These are phyloP conservation scores for Vinca minor DNA, from an alignment of 257 asterid genomes.

Conservation along the genomic window DNA sequence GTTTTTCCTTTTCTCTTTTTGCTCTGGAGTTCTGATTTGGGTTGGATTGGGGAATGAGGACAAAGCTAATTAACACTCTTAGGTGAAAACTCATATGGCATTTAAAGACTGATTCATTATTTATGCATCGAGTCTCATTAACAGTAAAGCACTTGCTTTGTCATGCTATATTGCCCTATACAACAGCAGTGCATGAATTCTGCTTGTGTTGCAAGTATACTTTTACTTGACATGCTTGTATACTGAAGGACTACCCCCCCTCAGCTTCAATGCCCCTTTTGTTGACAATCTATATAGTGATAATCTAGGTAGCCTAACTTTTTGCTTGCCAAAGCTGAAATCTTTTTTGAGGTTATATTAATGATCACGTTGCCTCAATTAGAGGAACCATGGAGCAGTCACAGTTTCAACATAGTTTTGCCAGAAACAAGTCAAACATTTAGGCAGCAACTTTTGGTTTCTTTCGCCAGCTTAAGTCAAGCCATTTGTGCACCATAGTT, in stretches of 20 bases:
- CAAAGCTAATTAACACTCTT: no score
- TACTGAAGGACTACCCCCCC: not conserved
- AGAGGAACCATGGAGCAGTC: no score
- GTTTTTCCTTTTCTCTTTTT: not conserved
- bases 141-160: not conserved
- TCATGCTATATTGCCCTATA: not conserved
- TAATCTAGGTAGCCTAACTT: not conserved
- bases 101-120: not conserved
- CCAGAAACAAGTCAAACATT: not conserved
- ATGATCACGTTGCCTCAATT: not conserved
- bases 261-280: not conserved
- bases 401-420: not conserved
- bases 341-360: no score
- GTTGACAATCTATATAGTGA: not conserved
- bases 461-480: not conserved
- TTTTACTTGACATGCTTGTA: not conserved
- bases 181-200: not conserved
- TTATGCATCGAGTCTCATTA: slow-evolving; percentile 1
- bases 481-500: not conserved
- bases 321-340: not conserved
- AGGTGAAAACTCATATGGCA: not conserved
- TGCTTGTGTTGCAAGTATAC: not conserved
- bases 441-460: not conserved
- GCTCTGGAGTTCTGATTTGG: not conserved
- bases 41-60: not conserved